Conservation (phyloP, 352 stramenopile species). For the Pythium folliculosum region DNA sequence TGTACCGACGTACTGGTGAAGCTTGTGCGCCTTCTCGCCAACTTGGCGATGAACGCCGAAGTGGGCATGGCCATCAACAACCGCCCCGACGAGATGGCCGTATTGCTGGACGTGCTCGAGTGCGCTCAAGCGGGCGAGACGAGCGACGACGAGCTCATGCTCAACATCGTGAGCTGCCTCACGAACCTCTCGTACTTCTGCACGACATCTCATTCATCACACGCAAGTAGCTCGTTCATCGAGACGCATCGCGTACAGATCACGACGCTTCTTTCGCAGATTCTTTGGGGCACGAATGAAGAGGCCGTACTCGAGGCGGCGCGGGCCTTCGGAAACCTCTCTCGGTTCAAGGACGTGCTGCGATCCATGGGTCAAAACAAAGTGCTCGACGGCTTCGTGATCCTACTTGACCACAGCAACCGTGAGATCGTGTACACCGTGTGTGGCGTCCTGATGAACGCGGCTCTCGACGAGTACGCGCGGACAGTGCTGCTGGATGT, state of each 20-base stretch:
- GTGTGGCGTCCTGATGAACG: slow-evolving; percentile 85
- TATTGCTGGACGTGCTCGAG: slow-evolving; percentile 51
- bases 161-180: slow-evolving; percentile 87
- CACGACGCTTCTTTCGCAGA: slow-evolving; percentile 38
- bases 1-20: slow-evolving; percentile 76
- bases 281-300: slow-evolving; percentile 74
- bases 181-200: slow-evolving; percentile 89
- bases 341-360: slow-evolving; percentile 71
- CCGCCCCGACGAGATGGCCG: slow-evolving; percentile 29
- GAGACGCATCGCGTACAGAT: slow-evolving; percentile 48
- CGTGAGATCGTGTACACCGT: slow-evolving; percentile 81
- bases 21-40: slow-evolving; percentile 77
- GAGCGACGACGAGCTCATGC: slow-evolving; percentile 80
- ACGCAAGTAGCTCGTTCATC: slow-evolving; percentile 37
- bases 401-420: slow-evolving; percentile 77
- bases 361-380: slow-evolving; percentile 50
- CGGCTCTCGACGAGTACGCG: slow-evolving; percentile 51
- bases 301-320: slow-evolving; percentile 83
- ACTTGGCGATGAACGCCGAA: slow-evolving; percentile 78
- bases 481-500: slow-evolving; percentile 40
- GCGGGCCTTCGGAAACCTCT: slow-evolving; percentile 86
- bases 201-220: slow-evolving; percentile 1
- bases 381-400: slow-evolving; percentile 67
- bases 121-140: slow-evolving; percentile 23
- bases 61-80: slow-evolving; percentile 51